Evolutionary conservation across 2,329 filamentous ascomycete species (phyloP).

Genomic region (Pseudopithomyces chartarum): DNA sequence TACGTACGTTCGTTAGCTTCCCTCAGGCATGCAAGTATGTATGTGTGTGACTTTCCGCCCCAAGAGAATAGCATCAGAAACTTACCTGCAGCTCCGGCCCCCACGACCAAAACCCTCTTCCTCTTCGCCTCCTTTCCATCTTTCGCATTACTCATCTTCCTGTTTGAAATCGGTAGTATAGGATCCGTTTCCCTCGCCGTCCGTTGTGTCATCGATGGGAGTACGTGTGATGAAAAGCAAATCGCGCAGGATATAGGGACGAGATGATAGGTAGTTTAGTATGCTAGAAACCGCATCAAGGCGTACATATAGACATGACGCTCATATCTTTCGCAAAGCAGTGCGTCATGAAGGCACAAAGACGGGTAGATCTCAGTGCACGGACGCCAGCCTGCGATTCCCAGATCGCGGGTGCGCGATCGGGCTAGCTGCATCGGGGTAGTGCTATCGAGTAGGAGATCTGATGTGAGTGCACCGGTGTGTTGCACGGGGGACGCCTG

Average conservation of each 20-base stretch:
- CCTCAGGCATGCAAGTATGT: no score
- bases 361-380: conserved; percentile 23
- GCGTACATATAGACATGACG: not conserved
- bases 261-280: no score
- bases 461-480: no score
- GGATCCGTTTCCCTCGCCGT: conserved; percentile 31
- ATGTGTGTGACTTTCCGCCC: no score
- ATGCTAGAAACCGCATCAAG: no score
- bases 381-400: no score
- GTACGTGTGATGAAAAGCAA: not conserved
- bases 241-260: not conserved
- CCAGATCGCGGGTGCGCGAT: no score
- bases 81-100: conserved; percentile 48
- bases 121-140: conserved; percentile 26
- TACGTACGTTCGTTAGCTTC: no score
- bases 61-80: no score
- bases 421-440: no score
- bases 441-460: no score
- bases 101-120: conserved; percentile 47
- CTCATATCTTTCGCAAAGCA: conserved; percentile 24
- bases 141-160: conserved; percentile 36
- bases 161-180: conserved; percentile 38
- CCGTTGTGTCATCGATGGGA: conserved; percentile 20
- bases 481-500: no score
- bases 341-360: conserved; percentile 41